Conservation (phyloP, 2,329 filamentous ascomycete genomes). For the Epichloe sibirici region DNA sequence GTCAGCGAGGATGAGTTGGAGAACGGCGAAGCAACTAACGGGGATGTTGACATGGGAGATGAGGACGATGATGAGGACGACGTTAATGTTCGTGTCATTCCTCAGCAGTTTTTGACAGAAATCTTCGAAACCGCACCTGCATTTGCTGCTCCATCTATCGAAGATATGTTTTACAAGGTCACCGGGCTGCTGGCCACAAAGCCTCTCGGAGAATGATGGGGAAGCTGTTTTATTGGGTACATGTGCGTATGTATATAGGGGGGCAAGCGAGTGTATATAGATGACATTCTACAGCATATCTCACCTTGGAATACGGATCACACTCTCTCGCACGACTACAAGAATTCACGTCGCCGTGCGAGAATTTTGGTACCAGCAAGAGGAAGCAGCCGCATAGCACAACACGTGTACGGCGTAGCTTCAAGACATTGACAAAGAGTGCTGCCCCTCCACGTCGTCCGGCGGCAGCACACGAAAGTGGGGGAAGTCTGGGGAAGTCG, state of each 20-base stretch:
- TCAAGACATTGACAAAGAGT: neutral
- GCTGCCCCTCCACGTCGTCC: neutral
- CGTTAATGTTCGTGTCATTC: slow-evolving; percentile 47
- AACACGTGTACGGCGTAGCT: no score
- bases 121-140: slow-evolving; percentile 59
- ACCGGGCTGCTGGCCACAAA: slow-evolving; percentile 47
- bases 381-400: no score
- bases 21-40: slow-evolving; percentile 24
- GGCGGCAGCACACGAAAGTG: neutral
- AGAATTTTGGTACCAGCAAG: no score
- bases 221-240: neutral
- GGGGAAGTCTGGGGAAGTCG: neutral
- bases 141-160: slow-evolving; percentile 58
- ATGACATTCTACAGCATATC: neutral
- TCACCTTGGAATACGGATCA: neutral
- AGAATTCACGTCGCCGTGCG: no score
- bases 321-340: no score
- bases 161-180: slow-evolving; percentile 66
- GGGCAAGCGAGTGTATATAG: neutral
- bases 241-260: slow-evolving; percentile 1
- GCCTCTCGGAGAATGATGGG: slow-evolving; percentile 2
- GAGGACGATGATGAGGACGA: slow-evolving; percentile 27
- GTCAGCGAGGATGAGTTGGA: slow-evolving; percentile 30
- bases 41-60: slow-evolving; percentile 31
- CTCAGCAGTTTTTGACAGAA: slow-evolving; percentile 54